Evolutionary conservation across 1,284 basidiomycete genomes (phyloP).

Genomic region (Cutaneotrichosporon mucoides): DNA sequence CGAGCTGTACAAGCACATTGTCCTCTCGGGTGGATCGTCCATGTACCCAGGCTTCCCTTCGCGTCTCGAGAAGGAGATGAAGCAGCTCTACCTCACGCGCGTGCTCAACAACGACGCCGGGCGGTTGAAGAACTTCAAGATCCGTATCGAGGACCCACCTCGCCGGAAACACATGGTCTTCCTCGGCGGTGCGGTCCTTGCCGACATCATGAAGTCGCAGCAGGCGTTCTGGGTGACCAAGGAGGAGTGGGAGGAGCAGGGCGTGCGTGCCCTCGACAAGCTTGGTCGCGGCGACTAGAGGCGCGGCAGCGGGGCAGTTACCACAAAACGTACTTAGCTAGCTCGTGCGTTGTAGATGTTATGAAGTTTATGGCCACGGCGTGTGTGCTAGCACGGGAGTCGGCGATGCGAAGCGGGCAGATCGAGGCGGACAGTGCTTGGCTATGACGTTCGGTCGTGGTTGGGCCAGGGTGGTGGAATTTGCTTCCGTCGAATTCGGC

Average conservation of each 20-base stretch:
- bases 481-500: constrained; percentile 2
- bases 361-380: neutral
- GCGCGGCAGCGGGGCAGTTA: no score
- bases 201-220: constrained; percentile 96
- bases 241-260: constrained; percentile 91
- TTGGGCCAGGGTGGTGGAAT: neutral
- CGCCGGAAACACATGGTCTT: constrained; percentile 99
- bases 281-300: constrained; percentile 53
- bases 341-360: constrained; percentile 5
- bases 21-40: constrained; percentile 92
- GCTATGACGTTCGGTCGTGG: no score
- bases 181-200: constrained; percentile 90
- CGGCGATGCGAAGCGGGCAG: no score
- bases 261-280: constrained; percentile 74
- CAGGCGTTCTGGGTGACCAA: constrained; percentile 93
- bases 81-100: constrained; percentile 89
- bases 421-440: no score
- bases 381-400: no score
- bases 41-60: constrained; percentile 99
- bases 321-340: neutral
- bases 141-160: constrained; percentile 95
- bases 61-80: constrained; percentile 98
- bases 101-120: constrained; percentile 81
- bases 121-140: constrained; percentile 96
- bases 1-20: constrained; percentile 97